These are phyloP conservation scores for Suillus sp. DNA, from an alignment of 768 basidiomycete genomes.

Conservation along the genomic window DNA sequence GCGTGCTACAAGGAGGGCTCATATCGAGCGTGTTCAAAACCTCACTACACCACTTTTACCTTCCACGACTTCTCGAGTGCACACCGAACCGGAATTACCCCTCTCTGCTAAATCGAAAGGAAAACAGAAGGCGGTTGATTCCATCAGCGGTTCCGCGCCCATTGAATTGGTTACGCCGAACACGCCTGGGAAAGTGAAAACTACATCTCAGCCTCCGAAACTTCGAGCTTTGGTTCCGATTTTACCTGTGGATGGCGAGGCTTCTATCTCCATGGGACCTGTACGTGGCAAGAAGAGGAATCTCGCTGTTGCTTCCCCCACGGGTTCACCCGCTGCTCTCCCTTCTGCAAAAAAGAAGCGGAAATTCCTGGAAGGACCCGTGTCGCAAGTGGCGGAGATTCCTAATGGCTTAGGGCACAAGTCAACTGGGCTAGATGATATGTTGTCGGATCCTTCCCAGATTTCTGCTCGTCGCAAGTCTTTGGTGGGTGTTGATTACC, in stretches of 20 bases:
- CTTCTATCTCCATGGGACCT: conserved; percentile 1
- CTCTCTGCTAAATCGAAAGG: conserved; percentile 34
- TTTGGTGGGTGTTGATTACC: conserved; percentile 1
- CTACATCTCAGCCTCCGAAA: conserved; percentile 16
- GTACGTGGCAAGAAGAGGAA: conserved; percentile 9
- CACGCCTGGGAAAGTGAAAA: conserved; percentile 28
- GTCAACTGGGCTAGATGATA: background rate
- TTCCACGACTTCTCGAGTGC: conserved; percentile 14
- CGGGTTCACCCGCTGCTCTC: conserved; percentile 22
- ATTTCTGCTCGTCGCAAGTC: conserved; percentile 4
- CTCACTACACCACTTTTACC: conserved; percentile 34
- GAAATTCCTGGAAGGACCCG: conserved; percentile 19
- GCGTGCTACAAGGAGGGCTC: conserved; percentile 62
- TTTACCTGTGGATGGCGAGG: conserved; percentile 5
- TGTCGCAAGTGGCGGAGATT: background rate
- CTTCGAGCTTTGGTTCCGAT: background rate
- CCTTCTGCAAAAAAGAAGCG: conserved; percentile 30
- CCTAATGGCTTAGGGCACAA: background rate
- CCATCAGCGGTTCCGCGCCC: background rate
- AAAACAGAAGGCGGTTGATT: conserved; percentile 33
- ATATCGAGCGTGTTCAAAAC: conserved; percentile 53
- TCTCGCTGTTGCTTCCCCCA: background rate
- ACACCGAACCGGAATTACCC: conserved; percentile 17
- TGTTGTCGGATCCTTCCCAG: background rate
- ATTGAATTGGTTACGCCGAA: conserved; percentile 17